Evolutionary conservation across 2,329 filamentous ascomycete genomes (phyloP).

Genomic region (Pestalotiopsis sp.): DNA sequence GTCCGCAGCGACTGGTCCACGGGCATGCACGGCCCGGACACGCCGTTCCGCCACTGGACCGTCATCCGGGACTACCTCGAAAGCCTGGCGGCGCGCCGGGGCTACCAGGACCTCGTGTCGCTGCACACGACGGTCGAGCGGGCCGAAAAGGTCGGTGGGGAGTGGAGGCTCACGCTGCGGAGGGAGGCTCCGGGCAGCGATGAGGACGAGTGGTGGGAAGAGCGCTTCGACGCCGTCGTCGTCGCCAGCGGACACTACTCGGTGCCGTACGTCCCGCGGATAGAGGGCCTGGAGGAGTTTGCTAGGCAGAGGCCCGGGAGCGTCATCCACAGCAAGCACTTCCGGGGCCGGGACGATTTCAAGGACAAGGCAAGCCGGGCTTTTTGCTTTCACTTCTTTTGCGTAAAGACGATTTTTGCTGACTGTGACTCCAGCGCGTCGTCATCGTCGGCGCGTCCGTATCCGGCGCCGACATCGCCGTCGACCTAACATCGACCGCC

Average conservation of each 20-base stretch:
- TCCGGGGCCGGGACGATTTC: conserved; percentile 45
- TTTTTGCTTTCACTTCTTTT: no score
- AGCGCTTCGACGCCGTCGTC: conserved; percentile 61
- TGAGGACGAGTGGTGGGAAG: conserved; percentile 61
- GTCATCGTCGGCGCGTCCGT: conserved; percentile 65
- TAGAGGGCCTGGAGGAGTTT: conserved; percentile 49
- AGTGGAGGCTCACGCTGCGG: conserved; percentile 56
- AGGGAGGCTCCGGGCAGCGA: conserved; percentile 26
- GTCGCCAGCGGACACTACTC: conserved; percentile 62
- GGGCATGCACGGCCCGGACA: conserved; percentile 52
- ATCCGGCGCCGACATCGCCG: conserved; percentile 57
- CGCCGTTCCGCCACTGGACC: conserved; percentile 62
- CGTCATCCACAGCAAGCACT: conserved; percentile 57
- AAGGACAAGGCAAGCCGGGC: conserved; percentile 39
- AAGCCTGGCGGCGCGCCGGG: conserved; percentile 48
- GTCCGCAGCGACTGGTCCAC: conserved; percentile 41
- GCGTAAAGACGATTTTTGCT: neutral
- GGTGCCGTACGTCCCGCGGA: conserved; percentile 51
- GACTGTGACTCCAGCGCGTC: conserved; percentile 43
- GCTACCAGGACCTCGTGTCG: conserved; percentile 51
- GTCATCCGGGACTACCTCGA: conserved; percentile 57
- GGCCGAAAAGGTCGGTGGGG: conserved; percentile 47
- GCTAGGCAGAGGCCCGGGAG: conserved; percentile 46
- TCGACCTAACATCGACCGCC: conserved; percentile 22
- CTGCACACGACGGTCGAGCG: conserved; percentile 64